phyloP scores from a whole-genome alignment of 306 rosid species.

The Ceratonia siliqua region DNA sequence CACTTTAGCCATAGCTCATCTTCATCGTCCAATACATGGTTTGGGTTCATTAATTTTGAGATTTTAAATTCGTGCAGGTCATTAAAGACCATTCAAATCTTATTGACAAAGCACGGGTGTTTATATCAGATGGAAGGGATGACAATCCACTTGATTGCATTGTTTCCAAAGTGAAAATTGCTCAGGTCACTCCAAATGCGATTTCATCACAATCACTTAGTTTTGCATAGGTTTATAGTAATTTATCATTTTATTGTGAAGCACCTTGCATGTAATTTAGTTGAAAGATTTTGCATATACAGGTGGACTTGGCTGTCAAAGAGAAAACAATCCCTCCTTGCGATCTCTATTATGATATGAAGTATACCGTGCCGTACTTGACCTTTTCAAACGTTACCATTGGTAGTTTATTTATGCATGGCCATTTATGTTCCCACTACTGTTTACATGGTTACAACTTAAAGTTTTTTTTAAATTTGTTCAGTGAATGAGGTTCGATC shows the following conservation, averaged over 20 bases:
- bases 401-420: conserved; percentile 19
- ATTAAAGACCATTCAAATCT: conserved; percentile 34
- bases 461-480: not conserved
- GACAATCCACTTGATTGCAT: conserved; percentile 44
- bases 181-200: conserved; percentile 18
- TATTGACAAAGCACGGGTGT: conserved; percentile 36
- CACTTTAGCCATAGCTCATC: not conserved
- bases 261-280: not conserved
- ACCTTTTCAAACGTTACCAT: conserved; percentile 33
- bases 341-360: conserved; percentile 38
- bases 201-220: not conserved
- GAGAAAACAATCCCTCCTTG: conserved; percentile 29
- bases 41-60: not conserved
- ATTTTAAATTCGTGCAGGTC: conserved; percentile 31
- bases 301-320: conserved; percentile 30
- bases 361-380: conserved; percentile 30
- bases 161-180: conserved; percentile 38
- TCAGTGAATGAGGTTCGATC: not conserved
- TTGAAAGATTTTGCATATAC: not conserved
- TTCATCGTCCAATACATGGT: not conserved
- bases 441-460: not conserved
- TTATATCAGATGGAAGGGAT: conserved; percentile 42
- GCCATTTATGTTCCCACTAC: not conserved
- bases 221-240: not conserved
- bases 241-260: not conserved